Base-by-base conservation (phyloP, 352 stramenopile genomes). In the Phytophthora pseudosyringae region DNA sequence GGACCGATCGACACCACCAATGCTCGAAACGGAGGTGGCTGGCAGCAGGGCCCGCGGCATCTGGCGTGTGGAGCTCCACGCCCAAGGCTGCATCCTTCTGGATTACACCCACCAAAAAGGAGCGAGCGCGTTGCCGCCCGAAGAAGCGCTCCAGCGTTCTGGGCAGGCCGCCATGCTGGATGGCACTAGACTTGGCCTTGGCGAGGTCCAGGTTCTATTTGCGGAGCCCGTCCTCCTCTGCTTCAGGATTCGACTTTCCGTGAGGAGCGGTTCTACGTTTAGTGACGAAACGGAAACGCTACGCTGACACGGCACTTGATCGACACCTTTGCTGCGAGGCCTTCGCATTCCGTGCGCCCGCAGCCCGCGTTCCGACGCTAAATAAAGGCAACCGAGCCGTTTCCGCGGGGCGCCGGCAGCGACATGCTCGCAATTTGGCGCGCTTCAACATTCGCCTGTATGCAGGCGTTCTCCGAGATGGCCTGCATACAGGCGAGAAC, bases 191-290 rank as follows among this genome's bases (percentile, higher is more conserved):
- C 18, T 9, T n/a, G 8, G 10, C 9, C n/a, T 4, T 8, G 1
- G 13, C 39, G 31, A 47, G 35, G 56, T 56, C 26, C 46, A 48
- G n/a, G 39, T 59, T 60, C 59, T 53, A 46, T 61, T 61, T 55
- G 38, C 4, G 18, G 25, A 28, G 32, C 31, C 53, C 41, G 11
- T 63, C 36, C 46, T 18, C 47, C 7, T 48, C n/a, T 67, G 49
- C 40, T 67, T 61, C 50, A 67, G 59, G 59, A 67, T 68, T 68
- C 60, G 57, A 68, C 26, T 57, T 67, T 61, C 56, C n/a, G 21
- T 5, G 49, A 25, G 4, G 26, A 21, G 21, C 21, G 15, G 16
- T 29, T 55, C 35, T 60, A 54, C 41, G 21, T 61, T 54, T 56
- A 43, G 28, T 43, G 32, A 41, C 26, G 41, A 62, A 62, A 56